These are phyloP conservation scores for Acanthamoeba culbertsoni DNA, from an alignment of 208 protist species.

Conservation along the genomic window DNA sequence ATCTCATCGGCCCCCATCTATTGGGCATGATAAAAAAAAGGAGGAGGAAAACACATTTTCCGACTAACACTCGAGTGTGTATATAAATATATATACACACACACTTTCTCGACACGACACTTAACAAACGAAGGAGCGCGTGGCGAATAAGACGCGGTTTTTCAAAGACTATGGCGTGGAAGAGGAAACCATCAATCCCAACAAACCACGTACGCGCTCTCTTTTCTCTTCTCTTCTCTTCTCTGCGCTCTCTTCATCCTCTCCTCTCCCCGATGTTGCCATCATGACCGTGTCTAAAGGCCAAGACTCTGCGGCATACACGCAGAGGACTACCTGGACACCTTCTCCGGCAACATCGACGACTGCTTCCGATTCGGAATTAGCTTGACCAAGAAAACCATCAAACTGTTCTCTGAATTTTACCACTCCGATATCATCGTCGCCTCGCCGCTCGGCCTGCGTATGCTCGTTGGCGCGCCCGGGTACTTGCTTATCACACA, in stretches of 20 bases:
- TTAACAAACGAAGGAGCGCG: background rate
- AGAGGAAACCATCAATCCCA: slow-evolving; percentile 1
- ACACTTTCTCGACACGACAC: background rate
- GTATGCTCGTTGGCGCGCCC: slow-evolving; percentile 70
- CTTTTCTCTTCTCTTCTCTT: background rate
- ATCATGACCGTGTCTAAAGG: background rate
- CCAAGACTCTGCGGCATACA: slow-evolving; percentile 52
- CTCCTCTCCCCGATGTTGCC: background rate
- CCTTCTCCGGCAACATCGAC: slow-evolving; percentile 95
- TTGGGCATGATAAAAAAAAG: background rate
- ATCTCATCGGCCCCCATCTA: background rate
- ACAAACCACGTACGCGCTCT: background rate
- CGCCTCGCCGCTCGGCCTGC: slow-evolving; percentile 93
- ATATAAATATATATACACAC: no score
- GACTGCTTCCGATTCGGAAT: slow-evolving; percentile 95
- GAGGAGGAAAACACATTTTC: no score
- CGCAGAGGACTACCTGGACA: slow-evolving; percentile 89
- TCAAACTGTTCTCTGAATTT: slow-evolving; percentile 90
- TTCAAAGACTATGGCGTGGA: slow-evolving; percentile 18
- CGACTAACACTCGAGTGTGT: no score
- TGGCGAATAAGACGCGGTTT: slow-evolving; percentile 37
- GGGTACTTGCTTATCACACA: background rate
- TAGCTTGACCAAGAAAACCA: slow-evolving; percentile 76
- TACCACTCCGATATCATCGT: slow-evolving; percentile 94
- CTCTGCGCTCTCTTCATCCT: background rate